These are phyloP conservation scores for Lichtheimia ornata DNA, from an alignment of 371 early-diverging fungal species.

Conservation along the genomic window DNA sequence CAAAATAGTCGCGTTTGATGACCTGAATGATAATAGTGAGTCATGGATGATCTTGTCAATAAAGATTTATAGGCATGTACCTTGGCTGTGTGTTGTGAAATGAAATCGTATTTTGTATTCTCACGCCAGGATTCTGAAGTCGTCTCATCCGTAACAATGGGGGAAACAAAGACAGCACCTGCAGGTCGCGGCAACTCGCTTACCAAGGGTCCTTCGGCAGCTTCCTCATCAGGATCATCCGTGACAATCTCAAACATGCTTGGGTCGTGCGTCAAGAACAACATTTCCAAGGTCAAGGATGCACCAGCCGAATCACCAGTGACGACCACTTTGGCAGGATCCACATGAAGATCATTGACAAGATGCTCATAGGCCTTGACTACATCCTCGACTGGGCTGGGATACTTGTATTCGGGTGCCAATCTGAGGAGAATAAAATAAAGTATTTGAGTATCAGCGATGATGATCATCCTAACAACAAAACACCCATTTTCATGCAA, in stretches of 20 bases:
- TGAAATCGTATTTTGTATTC: conserved; percentile 42
- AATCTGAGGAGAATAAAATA: conserved; percentile 19
- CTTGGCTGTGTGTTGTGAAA: conserved; percentile 40
- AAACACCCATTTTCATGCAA: not conserved
- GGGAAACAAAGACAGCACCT: conserved; percentile 39
- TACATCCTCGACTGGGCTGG: conserved; percentile 42
- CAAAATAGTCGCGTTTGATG: conserved; percentile 45
- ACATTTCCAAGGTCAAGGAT: conserved; percentile 34
- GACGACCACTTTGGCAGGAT: conserved; percentile 30
- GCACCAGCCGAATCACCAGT: conserved; percentile 44
- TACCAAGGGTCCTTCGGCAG: conserved; percentile 21
- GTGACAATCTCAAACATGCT: conserved; percentile 46
- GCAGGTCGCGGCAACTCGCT: conserved; percentile 41
- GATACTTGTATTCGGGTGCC: conserved; percentile 46
- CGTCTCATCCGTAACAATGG: conserved; percentile 45
- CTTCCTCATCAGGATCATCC: conserved; percentile 26
- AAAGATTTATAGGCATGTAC: not conserved
- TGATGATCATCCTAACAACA: too few species aligned
- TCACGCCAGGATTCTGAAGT: conserved; percentile 38
- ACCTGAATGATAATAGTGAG: conserved; percentile 6
- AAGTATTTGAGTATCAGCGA: not conserved
- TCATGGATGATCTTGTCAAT: not conserved
- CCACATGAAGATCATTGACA: conserved; percentile 21
- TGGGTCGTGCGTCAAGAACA: conserved; percentile 44
- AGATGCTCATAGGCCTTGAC: conserved; percentile 46